Conservation (phyloP, 2,329 filamentous ascomycete genomes). For the Colletotrichum sp. region DNA sequence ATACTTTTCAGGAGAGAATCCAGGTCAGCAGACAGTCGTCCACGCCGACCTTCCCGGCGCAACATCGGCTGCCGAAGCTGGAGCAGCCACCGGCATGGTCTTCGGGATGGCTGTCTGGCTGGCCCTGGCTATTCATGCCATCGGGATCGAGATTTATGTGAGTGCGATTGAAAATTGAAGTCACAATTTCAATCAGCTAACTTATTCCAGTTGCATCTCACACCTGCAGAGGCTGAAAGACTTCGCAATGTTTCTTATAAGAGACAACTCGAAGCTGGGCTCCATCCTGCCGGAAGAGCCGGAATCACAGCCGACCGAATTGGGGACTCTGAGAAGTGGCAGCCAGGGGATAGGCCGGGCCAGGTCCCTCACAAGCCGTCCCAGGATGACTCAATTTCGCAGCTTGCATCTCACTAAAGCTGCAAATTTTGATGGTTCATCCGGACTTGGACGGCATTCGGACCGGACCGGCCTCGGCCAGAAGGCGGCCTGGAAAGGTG, state of each 20-base stretch:
- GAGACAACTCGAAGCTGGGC: slow-evolving; percentile 55
- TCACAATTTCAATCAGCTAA: neutral
- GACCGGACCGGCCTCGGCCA: neutral
- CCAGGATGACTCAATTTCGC: neutral
- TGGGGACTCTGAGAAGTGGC: slow-evolving; percentile 35
- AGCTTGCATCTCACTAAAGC: neutral
- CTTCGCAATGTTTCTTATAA: slow-evolving; percentile 58
- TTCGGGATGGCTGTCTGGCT: slow-evolving; percentile 58
- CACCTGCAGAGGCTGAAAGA: slow-evolving; percentile 54
- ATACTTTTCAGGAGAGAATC: slow-evolving; percentile 35
- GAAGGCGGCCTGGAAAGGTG: neutral
- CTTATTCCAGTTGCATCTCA: slow-evolving; percentile 45
- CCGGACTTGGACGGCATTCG: neutral
- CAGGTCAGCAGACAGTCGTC: slow-evolving; percentile 30
- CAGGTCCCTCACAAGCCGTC: neutral
- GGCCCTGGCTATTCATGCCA: slow-evolving; percentile 16
- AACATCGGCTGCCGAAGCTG: slow-evolving; percentile 29
- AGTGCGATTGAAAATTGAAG: neutral
- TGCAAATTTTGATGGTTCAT: neutral
- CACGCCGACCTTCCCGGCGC: slow-evolving; percentile 33
- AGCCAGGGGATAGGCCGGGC: neutral
- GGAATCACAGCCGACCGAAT: slow-evolving; percentile 46
- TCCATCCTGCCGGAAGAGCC: slow-evolving; percentile 47
- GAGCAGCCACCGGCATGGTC: slow-evolving; percentile 43
- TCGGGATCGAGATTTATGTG: slow-evolving; percentile 28